A percentile compares a stretch with the other conserved stretches of the same genome.
These are phyloP conservation scores for Debaryomycetaceae sp. DNA, from an alignment of 1,139 yeast species.

Conservation along the genomic window DNA sequence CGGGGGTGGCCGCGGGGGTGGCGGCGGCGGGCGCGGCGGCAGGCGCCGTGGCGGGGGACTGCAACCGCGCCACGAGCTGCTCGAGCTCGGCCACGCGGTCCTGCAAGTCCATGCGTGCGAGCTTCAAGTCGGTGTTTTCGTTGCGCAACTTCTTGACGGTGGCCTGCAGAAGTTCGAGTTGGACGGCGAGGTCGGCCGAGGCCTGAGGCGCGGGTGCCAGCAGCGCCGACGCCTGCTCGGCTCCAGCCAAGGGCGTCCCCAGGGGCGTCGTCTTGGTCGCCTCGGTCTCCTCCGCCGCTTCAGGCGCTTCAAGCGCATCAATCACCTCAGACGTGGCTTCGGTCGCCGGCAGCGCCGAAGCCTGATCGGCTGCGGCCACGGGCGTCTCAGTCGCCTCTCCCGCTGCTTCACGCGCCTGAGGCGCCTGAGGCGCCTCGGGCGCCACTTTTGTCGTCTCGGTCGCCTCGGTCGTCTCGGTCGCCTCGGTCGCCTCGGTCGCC, in stretches of 20 bases:
- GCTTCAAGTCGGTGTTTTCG: constrained; percentile 42
- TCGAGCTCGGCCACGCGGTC: constrained; percentile 29
- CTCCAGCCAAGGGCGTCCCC: too few species aligned
- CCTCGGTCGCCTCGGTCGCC: constrained; percentile 2
- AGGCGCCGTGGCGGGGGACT: constrained; percentile 9
- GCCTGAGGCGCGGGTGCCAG: too few species aligned
- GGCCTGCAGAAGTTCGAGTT: constrained; percentile 29
- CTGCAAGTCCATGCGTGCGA: constrained; percentile 44
- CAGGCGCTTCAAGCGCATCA: constrained; percentile 1
- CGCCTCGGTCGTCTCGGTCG: neutral
- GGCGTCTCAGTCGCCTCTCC: too few species aligned
- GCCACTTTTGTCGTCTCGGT: constrained; percentile 1
- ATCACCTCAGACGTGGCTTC: too few species aligned
- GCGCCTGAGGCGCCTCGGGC: constrained; percentile 1
- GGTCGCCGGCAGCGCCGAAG: too few species aligned
- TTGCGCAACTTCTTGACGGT: constrained; percentile 38
- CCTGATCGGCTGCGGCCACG: too few species aligned
- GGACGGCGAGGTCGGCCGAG: too few species aligned
- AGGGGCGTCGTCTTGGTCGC: too few species aligned
- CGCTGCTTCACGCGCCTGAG: too few species aligned
- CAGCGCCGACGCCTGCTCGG: too few species aligned
- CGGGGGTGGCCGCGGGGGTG: constrained; percentile 33
- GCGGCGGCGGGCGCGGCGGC: constrained; percentile 11
- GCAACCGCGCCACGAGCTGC: constrained; percentile 16
- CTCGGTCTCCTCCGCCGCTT: too few species aligned